Evolutionary conservation across 495 filamentous ascomycete species (phyloP), one percentile per base, ranked within the genome.

Genomic region (Penicillium steckii): DNA sequence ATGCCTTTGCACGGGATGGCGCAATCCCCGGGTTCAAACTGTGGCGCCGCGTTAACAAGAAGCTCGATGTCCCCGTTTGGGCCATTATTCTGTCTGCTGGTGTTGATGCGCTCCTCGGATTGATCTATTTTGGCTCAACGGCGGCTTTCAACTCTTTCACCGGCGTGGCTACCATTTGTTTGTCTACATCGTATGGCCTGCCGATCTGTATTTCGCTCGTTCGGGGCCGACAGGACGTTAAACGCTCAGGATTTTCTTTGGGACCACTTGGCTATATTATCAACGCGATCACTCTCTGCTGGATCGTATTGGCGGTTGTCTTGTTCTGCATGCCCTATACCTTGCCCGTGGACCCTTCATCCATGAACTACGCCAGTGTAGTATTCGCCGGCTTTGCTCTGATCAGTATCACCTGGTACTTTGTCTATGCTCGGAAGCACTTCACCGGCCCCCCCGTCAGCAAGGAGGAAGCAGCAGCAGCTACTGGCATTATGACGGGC

Each of bases 131-230:
- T 47, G 82, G 82, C 1, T 78, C 74, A 8, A 76, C 77, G 4
- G 80, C 81, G 0, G 82, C 83, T 6, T 86, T 85, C 71, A 85
- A 84, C 64, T 79, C 79, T 2, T 86, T 88, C 59, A 86, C 83
- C 0, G 83, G 82, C 23, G 83, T 85, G 8, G 84, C 83, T 3
- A 85, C 82, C 0, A 86, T 86, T 50, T 86, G 81, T 52, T 65
- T 86, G 2, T 81, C 78, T 18, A 78, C 76, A 43, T 83, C 79
- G 4, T 88, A 87, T 61, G 83, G 81, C 13, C 59, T 84, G 44
- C 85, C 85, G 0, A 85, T 88, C 50, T 60, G 85, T 6, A 78
- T 87, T 45, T 80, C 75, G 40, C 57, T 83, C n/a, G 44, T 82
- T 4, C 72, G 78, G 1, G 71, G 75, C 7, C 70, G 80, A 8